Conservation (phyloP, 306 rosid genomes). For the Canavalia gladiata region DNA sequence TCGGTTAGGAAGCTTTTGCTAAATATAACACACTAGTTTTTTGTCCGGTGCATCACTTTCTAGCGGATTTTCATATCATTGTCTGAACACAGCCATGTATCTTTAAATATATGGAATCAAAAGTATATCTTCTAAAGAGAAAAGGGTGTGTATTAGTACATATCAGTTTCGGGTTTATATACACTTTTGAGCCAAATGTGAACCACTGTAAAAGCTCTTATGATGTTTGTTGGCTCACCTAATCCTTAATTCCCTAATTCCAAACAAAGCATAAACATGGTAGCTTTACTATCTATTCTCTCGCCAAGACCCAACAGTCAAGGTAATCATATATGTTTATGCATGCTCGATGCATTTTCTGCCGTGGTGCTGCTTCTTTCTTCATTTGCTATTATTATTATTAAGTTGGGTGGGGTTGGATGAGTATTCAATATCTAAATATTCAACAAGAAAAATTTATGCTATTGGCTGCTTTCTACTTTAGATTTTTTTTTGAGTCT, state of each 20-base stretch:
- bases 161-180: slow-evolving; percentile 28
- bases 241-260: slow-evolving; percentile 42
- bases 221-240: slow-evolving; percentile 46
- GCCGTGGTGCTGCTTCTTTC: slow-evolving; percentile 48
- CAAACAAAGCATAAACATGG: slow-evolving; percentile 39
- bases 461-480: slow-evolving; percentile 36
- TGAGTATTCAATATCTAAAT: slow-evolving; percentile 29
- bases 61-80: slow-evolving; percentile 50
- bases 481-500: slow-evolving; percentile 6
- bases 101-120: slow-evolving; percentile 33
- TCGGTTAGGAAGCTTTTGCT: slow-evolving; percentile 48
- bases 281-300: slow-evolving; percentile 27
- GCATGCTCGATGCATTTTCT: slow-evolving; percentile 50
- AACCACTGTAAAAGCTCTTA: slow-evolving; percentile 33
- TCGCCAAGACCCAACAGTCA: slow-evolving; percentile 42
- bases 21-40: slow-evolving; percentile 39
- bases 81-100: slow-evolving; percentile 43
- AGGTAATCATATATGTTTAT: slow-evolving; percentile 49
- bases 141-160: slow-evolving; percentile 38
- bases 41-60: slow-evolving; percentile 53
- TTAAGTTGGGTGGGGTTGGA: slow-evolving; percentile 46
- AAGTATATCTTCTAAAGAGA: slow-evolving; percentile 35
- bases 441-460: slow-evolving; percentile 15
- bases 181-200: slow-evolving; percentile 29
- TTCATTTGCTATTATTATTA: slow-evolving; percentile 40